Conservation (phyloP, 371 early-diverging fungal species). For the Coemansia sp. region DNA sequence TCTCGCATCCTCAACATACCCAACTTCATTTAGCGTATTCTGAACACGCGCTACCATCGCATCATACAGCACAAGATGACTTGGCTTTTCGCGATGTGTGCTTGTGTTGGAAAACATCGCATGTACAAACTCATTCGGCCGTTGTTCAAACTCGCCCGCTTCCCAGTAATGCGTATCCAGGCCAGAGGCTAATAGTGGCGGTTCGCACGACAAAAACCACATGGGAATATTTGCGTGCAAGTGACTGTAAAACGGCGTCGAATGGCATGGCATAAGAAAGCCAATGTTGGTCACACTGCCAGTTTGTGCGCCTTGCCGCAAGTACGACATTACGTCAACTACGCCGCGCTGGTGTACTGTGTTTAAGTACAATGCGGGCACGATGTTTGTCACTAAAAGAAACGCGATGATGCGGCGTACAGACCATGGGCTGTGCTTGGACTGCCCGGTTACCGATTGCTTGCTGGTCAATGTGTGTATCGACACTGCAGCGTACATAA, state of each 20-base stretch:
- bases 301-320: slow-evolving; percentile 55
- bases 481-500: slow-evolving; percentile 64
- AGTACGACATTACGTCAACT: slow-evolving; percentile 73
- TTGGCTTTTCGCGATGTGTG: slow-evolving; percentile 51
- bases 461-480: slow-evolving; percentile 45
- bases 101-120: slow-evolving; percentile 40
- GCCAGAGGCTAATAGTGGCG: slow-evolving; percentile 62
- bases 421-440: neutral
- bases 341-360: slow-evolving; percentile 90
- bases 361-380: slow-evolving; percentile 67
- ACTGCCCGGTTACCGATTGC: neutral
- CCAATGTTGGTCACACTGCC: slow-evolving; percentile 54
- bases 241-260: slow-evolving; percentile 83
- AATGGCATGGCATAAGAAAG: slow-evolving; percentile 94
- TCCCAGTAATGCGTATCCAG: slow-evolving; percentile 66
- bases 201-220: slow-evolving; percentile 90
- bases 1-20: slow-evolving; percentile 68
- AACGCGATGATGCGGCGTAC: slow-evolving; percentile 5
- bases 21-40: slow-evolving; percentile 35
- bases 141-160: slow-evolving; percentile 74
- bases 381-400: slow-evolving; percentile 62
- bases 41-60: slow-evolving; percentile 52
- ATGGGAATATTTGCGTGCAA: slow-evolving; percentile 66
- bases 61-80: slow-evolving; percentile 72
- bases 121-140: slow-evolving; percentile 62